phyloP scores from a whole-genome alignment of 1,284 basidiomycete genomes.

The Rhodotorula sp. region DNA sequence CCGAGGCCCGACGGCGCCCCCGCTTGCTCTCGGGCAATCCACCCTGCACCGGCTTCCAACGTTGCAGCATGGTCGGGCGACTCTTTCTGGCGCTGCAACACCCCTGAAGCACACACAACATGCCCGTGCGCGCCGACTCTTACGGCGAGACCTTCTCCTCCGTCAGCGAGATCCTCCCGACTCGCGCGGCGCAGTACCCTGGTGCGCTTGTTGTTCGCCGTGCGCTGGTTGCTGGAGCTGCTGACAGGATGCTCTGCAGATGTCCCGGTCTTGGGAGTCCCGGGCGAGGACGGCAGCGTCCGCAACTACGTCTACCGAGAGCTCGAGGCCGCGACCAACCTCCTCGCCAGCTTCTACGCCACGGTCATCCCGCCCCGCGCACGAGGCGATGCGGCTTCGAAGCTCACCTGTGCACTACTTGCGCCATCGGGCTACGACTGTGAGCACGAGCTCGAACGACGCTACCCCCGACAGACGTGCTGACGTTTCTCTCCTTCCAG shows the following conservation, averaged over 20 bases:
- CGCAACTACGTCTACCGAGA: neutral
- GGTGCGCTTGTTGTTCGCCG: neutral
- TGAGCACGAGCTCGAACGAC: neutral
- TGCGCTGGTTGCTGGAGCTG: neutral
- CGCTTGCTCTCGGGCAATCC: neutral
- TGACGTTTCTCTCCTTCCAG: neutral
- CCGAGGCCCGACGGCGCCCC: neutral
- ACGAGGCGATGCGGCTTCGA: neutral
- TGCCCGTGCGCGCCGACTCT: slow-evolving; percentile 2
- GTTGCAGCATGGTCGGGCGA: too few species aligned
- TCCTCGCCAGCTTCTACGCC: slow-evolving; percentile 9
- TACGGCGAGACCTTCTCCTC: neutral
- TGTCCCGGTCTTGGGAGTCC: neutral
- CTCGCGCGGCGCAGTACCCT: neutral
- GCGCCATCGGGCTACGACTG: slow-evolving; percentile 9
- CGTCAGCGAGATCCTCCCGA: slow-evolving; percentile 1
- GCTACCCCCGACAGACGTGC: neutral
- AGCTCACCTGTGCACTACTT: slow-evolving; percentile 7
- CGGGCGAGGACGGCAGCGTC: neutral
- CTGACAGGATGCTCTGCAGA: neutral
- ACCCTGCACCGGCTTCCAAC: neutral
- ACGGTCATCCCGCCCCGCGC: neutral
- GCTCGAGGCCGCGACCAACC: slow-evolving; percentile 1
- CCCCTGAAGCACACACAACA: neutral
- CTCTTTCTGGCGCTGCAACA: too few species aligned